A percentile compares a stretch with the other conserved stretches of the same genome.
Conservation (phyloP, 2,329 filamentous ascomycete species). For the Oidium heveae region DNA sequence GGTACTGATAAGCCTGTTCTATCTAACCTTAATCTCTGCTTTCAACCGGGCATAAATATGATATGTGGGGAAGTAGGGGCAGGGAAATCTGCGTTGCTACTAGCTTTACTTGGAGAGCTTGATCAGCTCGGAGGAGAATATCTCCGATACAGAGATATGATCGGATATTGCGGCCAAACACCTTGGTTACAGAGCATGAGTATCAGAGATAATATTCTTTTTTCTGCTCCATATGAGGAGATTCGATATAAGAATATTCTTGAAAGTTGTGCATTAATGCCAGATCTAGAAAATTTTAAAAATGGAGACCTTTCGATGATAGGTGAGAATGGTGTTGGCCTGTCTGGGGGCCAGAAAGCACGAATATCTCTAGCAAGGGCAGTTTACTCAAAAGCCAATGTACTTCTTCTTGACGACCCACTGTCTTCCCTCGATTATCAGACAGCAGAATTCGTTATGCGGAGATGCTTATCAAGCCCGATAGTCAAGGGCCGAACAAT, state of each 20-base stretch:
- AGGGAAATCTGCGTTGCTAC: slow-evolving; percentile 27
- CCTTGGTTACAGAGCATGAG: slow-evolving; percentile 47
- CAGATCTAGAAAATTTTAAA: slow-evolving; percentile 35
- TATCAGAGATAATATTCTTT: slow-evolving; percentile 42
- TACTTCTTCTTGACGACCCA: slow-evolving; percentile 32
- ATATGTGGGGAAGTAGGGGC: slow-evolving; percentile 38
- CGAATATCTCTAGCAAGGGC: slow-evolving; percentile 34
- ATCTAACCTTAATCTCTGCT: slow-evolving; percentile 24
- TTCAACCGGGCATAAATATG: slow-evolving; percentile 30
- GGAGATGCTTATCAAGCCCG: slow-evolving; percentile 27
- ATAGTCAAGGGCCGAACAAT: slow-evolving; percentile 26
- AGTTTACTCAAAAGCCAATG: slow-evolving; percentile 27
- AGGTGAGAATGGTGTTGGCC: slow-evolving; percentile 33
- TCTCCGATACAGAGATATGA: slow-evolving; percentile 25
- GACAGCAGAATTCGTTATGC: slow-evolving; percentile 34
- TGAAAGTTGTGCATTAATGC: slow-evolving; percentile 33
- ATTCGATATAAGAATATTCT: slow-evolving; percentile 41
- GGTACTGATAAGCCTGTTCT: slow-evolving; percentile 32
- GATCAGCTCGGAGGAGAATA: slow-evolving; percentile 13
- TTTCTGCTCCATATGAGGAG: slow-evolving; percentile 42
- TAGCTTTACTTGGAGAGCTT: slow-evolving; percentile 13
- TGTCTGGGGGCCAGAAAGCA: slow-evolving; percentile 35
- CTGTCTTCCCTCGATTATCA: slow-evolving; percentile 36
- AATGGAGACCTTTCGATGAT: slow-evolving; percentile 36
- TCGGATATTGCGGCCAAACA: slow-evolving; percentile 39